Conservation (phyloP, 2,329 filamentous ascomycete species). For the Ophiocordyceps unilateralis region DNA sequence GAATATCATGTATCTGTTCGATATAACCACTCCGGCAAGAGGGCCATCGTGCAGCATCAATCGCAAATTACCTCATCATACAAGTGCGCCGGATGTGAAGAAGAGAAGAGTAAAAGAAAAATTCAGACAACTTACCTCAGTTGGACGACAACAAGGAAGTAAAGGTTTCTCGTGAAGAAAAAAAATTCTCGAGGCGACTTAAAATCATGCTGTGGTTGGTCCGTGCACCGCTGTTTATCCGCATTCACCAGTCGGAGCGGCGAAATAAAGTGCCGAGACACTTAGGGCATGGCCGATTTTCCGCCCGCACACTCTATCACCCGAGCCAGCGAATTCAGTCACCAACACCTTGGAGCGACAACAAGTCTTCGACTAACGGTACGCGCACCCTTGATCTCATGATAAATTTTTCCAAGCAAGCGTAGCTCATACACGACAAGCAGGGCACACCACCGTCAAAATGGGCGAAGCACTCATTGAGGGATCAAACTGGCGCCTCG, state of each 20-base stretch:
- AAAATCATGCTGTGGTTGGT: background rate
- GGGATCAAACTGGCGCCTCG: constrained; percentile 78
- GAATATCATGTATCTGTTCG: constrained; percentile 67
- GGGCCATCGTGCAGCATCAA: constrained; percentile 75
- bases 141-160: too few species aligned
- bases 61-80: constrained; percentile 99
- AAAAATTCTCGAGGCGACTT: background rate
- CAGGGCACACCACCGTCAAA: constrained; percentile 45
- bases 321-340: constrained; percentile 22
- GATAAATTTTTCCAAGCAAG: too few species aligned
- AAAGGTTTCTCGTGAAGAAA: background rate
- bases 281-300: constrained; percentile 25
- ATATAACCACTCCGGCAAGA: constrained; percentile 81
- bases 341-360: constrained; percentile 18
- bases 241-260: constrained; percentile 5
- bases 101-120: constrained; percentile 1
- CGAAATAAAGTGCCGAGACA: constrained; percentile 13
- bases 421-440: constrained; percentile 15
- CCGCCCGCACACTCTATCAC: constrained; percentile 20
- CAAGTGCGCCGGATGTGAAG: constrained; percentile 6
- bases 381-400: constrained; percentile 4
- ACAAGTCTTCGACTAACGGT: constrained; percentile 22
- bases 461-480: constrained; percentile 74
- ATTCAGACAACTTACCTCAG: constrained; percentile 12
- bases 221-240: background rate